Evolutionary conservation across 1,284 basidiomycete species (phyloP), one percentile per base, ranked within the genome.

Genomic region (Lentinus polychrous): DNA sequence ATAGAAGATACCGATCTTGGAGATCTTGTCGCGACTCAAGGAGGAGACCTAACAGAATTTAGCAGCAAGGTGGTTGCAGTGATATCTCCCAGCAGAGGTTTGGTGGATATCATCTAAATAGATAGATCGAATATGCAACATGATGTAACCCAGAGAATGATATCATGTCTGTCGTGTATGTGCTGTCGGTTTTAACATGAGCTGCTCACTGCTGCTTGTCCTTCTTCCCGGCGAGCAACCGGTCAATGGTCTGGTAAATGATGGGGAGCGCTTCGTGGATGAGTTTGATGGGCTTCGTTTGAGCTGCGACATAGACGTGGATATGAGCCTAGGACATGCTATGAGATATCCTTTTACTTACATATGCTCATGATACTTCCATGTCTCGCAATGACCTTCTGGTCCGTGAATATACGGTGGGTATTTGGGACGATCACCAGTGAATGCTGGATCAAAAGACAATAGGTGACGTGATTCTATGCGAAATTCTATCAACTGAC

Each of bases 21-120:
- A 12, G 81, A 87, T 55, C 73, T 86, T 52, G 87, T 91, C 15
- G 83, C 81, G 7, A 84, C 78, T 56, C 74, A 77, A 41, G 76
- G 76, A 32, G 79, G 82, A 23, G 73, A 73, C 31, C 66, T 79
- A 43, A 77, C 85, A 24, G 74, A 76, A 50, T 76, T 79, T 46
- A 70, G 74, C 31, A 75, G 79, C 24, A 84, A 83, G 60, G 78
- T 83, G 2, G 67, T 78, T 1, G 81, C 75, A 0, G 64, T 86
- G 15, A 74, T 83, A 40, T 82, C 79, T 4, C 64, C 70, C 14
- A 53, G 63, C 10, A 69, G 69, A 51, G 65, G 65, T 7, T 59
- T 61, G 3, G 73, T 79, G 14, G 75, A 82, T 55, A 52, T 73
- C 43, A 72, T 75, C 36, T 70, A 48, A 10, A 50, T 39, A 48